Evolutionary conservation across 306 rosid genomes (phyloP), one percentile per base, ranked within the genome.

Genomic region (Pachyrhizus erosus): DNA sequence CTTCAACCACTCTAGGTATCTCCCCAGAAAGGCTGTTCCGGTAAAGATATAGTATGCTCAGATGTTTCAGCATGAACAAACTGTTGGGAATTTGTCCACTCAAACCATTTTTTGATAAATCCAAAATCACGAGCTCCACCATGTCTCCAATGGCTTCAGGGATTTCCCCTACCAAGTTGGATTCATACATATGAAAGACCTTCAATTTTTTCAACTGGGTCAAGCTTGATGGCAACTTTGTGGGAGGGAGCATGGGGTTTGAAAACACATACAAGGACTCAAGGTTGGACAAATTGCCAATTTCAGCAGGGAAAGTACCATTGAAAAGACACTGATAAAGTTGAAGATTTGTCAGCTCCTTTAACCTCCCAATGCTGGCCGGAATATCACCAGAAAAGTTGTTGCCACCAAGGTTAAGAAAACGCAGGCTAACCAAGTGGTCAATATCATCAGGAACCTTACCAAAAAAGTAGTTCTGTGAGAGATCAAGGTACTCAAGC

Each of bases 301-400:
- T 92, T 61, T 90, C 91, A 27, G 73, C 86, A 7, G 89, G 90
- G 17, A 83, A 70, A 11, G 89, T 77, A 52, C 92, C 98, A 49
- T 87, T 73, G 60, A 92, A 78, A 7, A 2, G 11, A 79, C 80
- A 83, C 64, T 5, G 3, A 9, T n/a, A 14, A 4, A 94, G 84
- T 9, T 27, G 7, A 83, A 94, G 89, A 27, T 0, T 5, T 43
- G 65, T 87, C 0, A 94, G 85, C 17, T 87, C 87, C 20, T 78
- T 51, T 2, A 94, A 48, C 29, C 75, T 72, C 40, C 96, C 93
- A 23, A 91, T 77, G 1, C 91, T 80, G 0, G 76, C 52, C 4
- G 98, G 98, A 26, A 94, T 85, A 9, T 88, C 89, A 0, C 92
- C 96, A 15, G 75, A 9, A 45, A 94, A 91, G 81, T 77, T 60